Evolutionary conservation across 164 flowering plant species (phyloP).

Genomic region (Vitis riparia): DNA sequence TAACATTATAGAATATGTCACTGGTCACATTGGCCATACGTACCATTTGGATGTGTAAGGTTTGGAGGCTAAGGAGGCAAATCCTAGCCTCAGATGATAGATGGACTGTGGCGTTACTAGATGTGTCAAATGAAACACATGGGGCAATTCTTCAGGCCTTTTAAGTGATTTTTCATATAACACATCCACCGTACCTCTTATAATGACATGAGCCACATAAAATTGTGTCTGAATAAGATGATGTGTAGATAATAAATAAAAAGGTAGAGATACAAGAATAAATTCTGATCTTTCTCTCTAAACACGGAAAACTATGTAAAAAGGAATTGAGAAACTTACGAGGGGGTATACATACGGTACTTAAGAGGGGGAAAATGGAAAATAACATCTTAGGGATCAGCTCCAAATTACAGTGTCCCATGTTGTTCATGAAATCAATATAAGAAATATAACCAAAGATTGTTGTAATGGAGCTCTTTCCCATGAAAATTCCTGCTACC

Average conservation of each 20-base stretch:
- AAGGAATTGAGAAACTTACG: constrained; percentile 7
- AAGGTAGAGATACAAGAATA: no score
- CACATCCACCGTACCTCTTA: constrained; percentile 41
- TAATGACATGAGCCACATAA: no score
- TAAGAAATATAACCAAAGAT: no score
- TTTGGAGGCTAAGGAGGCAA: constrained; percentile 55
- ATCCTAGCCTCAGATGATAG: constrained; percentile 63
- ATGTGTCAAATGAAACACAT: constrained; percentile 73
- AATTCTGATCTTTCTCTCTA: no score
- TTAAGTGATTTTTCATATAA: constrained; percentile 40
- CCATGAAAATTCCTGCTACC: no score
- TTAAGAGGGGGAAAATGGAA: constrained; percentile 7
- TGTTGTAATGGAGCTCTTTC: no score
- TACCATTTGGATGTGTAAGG: constrained; percentile 66
- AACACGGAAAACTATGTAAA: no score
- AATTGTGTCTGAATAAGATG: no score
- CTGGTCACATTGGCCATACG: constrained; percentile 62
- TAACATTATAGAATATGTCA: constrained; percentile 43
- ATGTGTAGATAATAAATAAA: no score
- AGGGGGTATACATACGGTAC: constrained; percentile 8
- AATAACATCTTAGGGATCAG: background rate
- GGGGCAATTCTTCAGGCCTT: constrained; percentile 38
- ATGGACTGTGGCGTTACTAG: constrained; percentile 66
- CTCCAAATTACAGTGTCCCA: no score
- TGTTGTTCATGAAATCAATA: no score